Conservation (phyloP, 1,139 yeast species). For the Candida pseudoviswanathii region DNA sequence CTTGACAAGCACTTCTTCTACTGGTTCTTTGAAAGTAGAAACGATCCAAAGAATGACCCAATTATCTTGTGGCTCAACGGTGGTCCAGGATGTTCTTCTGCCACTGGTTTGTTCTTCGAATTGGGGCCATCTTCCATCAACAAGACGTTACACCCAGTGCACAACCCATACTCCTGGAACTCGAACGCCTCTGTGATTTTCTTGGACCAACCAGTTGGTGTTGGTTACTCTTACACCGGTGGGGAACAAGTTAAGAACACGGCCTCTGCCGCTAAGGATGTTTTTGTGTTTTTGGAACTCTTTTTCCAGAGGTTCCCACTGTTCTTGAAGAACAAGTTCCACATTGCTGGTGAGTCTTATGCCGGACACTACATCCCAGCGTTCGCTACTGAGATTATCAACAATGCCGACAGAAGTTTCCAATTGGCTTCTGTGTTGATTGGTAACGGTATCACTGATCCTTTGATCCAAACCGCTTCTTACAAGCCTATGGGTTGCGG, state of each 20-base stretch:
- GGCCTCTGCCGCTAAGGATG: constrained; percentile 76
- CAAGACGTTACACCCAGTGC: constrained; percentile 64
- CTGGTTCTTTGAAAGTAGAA: constrained; percentile 90
- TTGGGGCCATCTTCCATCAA: constrained; percentile 83
- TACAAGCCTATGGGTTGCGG: constrained; percentile 89
- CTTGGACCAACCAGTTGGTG: constrained; percentile 94
- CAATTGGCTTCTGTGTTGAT: constrained; percentile 71
- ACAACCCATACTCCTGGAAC: constrained; percentile 86
- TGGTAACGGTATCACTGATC: constrained; percentile 85
- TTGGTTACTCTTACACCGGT: constrained; percentile 75
- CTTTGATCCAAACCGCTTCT: constrained; percentile 65
- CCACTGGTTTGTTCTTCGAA: constrained; percentile 90
- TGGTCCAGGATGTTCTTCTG: constrained; percentile 89
- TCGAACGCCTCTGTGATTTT: constrained; percentile 86
- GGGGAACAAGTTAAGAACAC: constrained; percentile 59
- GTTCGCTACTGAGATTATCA: constrained; percentile 72
- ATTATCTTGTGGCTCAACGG: constrained; percentile 87
- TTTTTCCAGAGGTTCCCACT: constrained; percentile 77
- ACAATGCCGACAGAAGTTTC: constrained; percentile 65
- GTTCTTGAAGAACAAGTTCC: constrained; percentile 61
- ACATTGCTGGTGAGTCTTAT: constrained; percentile 86
- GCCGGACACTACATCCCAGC: constrained; percentile 88
- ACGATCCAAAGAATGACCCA: constrained; percentile 85
- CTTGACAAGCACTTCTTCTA: constrained; percentile 77
- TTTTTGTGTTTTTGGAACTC: constrained; percentile 73